Conservation (phyloP, 164 flowering plant species). For the Vitis riparia region DNA sequence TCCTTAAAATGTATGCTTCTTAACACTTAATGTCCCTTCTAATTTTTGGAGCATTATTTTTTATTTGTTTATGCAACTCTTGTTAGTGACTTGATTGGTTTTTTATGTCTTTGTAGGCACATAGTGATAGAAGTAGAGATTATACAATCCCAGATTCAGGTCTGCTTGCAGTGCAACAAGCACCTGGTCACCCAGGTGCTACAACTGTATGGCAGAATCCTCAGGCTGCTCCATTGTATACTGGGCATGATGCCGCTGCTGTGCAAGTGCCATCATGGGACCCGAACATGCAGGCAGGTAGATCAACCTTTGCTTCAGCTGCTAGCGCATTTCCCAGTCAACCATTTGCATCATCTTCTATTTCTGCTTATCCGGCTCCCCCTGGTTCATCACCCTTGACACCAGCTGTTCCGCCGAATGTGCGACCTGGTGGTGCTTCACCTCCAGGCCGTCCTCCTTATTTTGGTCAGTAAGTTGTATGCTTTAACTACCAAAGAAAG, state of each 20-base stretch:
- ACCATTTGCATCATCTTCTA: slow-evolving; percentile 30
- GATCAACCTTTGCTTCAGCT: slow-evolving; percentile 33
- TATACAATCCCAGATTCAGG: slow-evolving; percentile 65
- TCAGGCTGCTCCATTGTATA: slow-evolving; percentile 33
- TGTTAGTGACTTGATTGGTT: neutral
- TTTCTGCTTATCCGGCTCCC: slow-evolving; percentile 29
- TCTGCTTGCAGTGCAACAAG: slow-evolving; percentile 45
- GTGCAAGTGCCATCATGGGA: slow-evolving; percentile 48
- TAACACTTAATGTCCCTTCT: slow-evolving; percentile 22
- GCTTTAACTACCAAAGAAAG: neutral
- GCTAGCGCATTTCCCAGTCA: slow-evolving; percentile 52
- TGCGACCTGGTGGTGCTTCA: slow-evolving; percentile 35
- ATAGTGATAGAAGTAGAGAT: slow-evolving; percentile 82
- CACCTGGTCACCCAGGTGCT: slow-evolving; percentile 30
- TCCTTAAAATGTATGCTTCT: slow-evolving; percentile 41
- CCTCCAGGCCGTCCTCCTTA: slow-evolving; percentile 37
- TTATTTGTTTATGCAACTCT: neutral
- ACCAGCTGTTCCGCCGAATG: slow-evolving; percentile 30
- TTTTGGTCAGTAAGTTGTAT: slow-evolving; percentile 27
- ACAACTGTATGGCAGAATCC: slow-evolving; percentile 55
- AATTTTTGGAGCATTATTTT: neutral
- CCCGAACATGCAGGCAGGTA: slow-evolving; percentile 40
- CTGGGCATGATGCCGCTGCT: slow-evolving; percentile 31
- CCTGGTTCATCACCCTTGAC: slow-evolving; percentile 25
- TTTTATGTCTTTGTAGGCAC: slow-evolving; percentile 41